Evolutionary conservation across 2,329 filamentous ascomycete species (phyloP), one percentile per base, ranked within the genome.

Genomic region (Sclerotinia trifoliorum): DNA sequence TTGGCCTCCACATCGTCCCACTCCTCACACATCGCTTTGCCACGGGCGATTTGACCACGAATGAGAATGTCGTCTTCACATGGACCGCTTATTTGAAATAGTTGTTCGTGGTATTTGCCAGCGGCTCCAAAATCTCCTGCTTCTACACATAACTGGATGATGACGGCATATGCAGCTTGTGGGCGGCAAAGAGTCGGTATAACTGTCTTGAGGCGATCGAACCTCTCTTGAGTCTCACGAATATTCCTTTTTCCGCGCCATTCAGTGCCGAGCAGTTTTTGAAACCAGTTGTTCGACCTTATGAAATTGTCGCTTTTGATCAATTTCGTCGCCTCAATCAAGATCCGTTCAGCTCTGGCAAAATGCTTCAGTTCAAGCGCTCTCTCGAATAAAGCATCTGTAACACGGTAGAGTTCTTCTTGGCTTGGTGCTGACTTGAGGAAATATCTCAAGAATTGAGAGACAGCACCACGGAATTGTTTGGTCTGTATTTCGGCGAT

Each of bases 111-210:
- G 54, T 78, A 77, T 8, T 26, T 51, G 26, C 44, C 24, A 8
- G 76, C 77, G 11, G 68, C 60, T 56, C 60, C 32, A 49, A 74
- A 72, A 24, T 76, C 70, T 13, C 70, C 70, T 62, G 74, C 73
- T 48, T 78, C 74, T 10, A 78, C 56, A 65, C 75, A 78, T 35
- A 71, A 75, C 42, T 76, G 75, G 35, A 78, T 76, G 32, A 77
- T 76, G 19, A 71, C 71, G 46, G 69, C 71, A 65, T 77, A 78
- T 52, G 70, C 55, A 35, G 73, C 73, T 49, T 72, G 68, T 17
- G 75, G 75, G 51, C 71, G 70, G 32, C 66, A 61, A 21, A 68
- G 70, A 7, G 46, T 32, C 35, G 64, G 42, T 57, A 71, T 32
- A 4, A 71, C 55, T 26, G 66, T 58, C 46, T 74, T 68, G 1